Conservation (phyloP, 2,329 filamentous ascomycete species). For the Talaromyces albobiverticillius region DNA sequence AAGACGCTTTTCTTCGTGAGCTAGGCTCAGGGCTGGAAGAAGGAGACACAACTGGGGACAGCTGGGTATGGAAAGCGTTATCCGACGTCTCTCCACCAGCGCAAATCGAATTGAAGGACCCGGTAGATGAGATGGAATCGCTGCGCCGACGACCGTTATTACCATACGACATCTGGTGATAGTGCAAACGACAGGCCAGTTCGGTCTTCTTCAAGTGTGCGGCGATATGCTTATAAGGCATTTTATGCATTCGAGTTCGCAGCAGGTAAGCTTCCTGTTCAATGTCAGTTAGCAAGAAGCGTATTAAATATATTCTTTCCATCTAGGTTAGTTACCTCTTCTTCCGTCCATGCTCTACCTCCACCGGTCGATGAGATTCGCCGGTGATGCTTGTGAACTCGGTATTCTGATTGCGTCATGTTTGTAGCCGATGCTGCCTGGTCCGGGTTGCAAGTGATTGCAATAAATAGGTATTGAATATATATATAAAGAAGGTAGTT, state of each 20-base stretch:
- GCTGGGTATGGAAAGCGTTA: slow-evolving; percentile 35
- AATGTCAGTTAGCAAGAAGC: slow-evolving; percentile 4
- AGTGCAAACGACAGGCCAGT: slow-evolving; percentile 81
- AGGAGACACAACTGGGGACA: slow-evolving; percentile 48
- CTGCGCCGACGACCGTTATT: slow-evolving; percentile 76
- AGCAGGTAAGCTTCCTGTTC: slow-evolving; percentile 75
- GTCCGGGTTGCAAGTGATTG: background rate
- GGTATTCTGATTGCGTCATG: slow-evolving; percentile 34
- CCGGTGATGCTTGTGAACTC: slow-evolving; percentile 60
- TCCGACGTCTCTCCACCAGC: slow-evolving; percentile 25
- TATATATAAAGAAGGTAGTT: background rate
- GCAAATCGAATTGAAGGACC: slow-evolving; percentile 40
- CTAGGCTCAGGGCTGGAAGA: slow-evolving; percentile 23
- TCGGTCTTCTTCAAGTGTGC: slow-evolving; percentile 84
- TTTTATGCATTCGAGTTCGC: slow-evolving; percentile 79
- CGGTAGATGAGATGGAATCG: slow-evolving; percentile 64
- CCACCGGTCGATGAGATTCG: slow-evolving; percentile 70
- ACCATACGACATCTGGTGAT: slow-evolving; percentile 79
- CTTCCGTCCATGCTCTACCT: slow-evolving; percentile 79
- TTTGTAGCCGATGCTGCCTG: background rate
- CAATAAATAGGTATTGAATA: background rate
- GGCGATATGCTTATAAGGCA: slow-evolving; percentile 89
- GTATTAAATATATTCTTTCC: background rate
- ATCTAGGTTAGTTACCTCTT: slow-evolving; percentile 61
- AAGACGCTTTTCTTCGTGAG: slow-evolving; percentile 5